phyloP scores from a whole-genome alignment of 805 yeast species.

The Yarrowia alimentaria region DNA sequence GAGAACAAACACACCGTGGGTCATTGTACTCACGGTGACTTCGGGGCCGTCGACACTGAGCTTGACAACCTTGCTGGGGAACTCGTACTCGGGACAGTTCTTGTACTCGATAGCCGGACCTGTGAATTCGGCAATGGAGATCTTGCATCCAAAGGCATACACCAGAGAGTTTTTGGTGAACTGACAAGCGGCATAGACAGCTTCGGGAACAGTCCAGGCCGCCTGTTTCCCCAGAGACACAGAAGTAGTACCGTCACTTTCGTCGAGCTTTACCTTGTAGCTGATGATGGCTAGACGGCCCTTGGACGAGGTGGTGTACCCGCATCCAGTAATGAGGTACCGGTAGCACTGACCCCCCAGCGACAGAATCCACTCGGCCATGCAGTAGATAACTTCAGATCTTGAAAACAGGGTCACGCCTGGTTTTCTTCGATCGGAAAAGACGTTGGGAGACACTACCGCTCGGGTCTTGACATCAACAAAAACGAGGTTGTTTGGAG shows the following conservation, averaged over 20 bases:
- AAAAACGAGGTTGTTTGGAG: slow-evolving; percentile 4
- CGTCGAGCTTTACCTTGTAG: slow-evolving; percentile 12
- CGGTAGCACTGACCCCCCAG: slow-evolving; percentile 6
- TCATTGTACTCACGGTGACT: slow-evolving; percentile 15
- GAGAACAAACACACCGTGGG: slow-evolving; percentile 4
- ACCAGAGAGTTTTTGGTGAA: slow-evolving; percentile 6
- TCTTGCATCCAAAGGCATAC: slow-evolving; percentile 1
- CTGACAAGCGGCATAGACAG: slow-evolving; percentile 18
- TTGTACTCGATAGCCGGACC: slow-evolving; percentile 21
- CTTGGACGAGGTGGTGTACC: neutral
- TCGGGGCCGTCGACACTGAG: neutral
- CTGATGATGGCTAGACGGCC: slow-evolving; percentile 10
- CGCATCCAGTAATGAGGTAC: slow-evolving; percentile 9
- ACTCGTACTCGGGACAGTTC: slow-evolving; percentile 9
- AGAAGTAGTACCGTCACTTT: no score
- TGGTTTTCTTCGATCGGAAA: slow-evolving; percentile 7
- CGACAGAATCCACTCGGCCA: slow-evolving; percentile 10
- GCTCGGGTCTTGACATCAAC: neutral
- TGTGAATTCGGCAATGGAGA: neutral
- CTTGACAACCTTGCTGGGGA: slow-evolving; percentile 18
- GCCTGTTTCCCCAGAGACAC: slow-evolving; percentile 26
- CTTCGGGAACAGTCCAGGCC: slow-evolving; percentile 19
- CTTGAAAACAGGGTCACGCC: neutral
- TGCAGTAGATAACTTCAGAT: slow-evolving; percentile 15
- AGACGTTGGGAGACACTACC: slow-evolving; percentile 17